These are phyloP conservation scores for Phialophora tarda DNA, from an alignment of 2,329 filamentous ascomycete species.

Conservation along the genomic window DNA sequence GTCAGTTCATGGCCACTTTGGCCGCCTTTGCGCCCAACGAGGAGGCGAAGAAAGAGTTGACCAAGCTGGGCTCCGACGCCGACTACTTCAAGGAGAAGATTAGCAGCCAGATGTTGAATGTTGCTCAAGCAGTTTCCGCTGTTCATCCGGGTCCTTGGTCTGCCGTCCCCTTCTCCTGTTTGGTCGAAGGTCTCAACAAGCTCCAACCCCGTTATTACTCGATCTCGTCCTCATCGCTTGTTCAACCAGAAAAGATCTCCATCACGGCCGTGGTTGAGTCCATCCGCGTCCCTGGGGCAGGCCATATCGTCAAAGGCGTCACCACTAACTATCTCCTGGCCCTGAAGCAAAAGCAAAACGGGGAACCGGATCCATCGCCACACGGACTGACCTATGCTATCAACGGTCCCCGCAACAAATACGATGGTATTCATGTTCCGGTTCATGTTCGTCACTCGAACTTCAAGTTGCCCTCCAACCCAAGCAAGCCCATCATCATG, in stretches of 20 bases:
- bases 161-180: conserved; percentile 87
- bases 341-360: conserved; percentile 95
- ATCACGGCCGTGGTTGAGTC: conserved; percentile 95
- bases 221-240: conserved; percentile 93
- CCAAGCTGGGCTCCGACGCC: conserved; percentile 87
- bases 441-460: conserved; percentile 97
- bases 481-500: conserved; percentile 92
- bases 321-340: conserved; percentile 96
- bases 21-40: conserved; percentile 90
- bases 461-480: conserved; percentile 97
- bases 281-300: conserved; percentile 74
- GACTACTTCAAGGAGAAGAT: conserved; percentile 93
- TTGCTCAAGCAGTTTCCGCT: conserved; percentile 79
- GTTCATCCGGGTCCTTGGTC: conserved; percentile 78
- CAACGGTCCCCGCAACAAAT: conserved; percentile 90
- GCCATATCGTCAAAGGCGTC: conserved; percentile 85
- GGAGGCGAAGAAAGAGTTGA: conserved; percentile 82
- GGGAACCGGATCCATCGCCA: conserved; percentile 77
- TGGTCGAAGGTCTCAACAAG: conserved; percentile 92
- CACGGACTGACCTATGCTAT: conserved; percentile 87
- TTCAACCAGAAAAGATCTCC: conserved; percentile 92
- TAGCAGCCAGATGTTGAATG: conserved; percentile 80
- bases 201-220: conserved; percentile 99
- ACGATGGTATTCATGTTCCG: conserved; percentile 91
- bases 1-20: conserved; percentile 87